Evolutionary conservation across 306 rosid species (phyloP), one percentile per base, ranked within the genome.

Genomic region (Rosa multiflora): DNA sequence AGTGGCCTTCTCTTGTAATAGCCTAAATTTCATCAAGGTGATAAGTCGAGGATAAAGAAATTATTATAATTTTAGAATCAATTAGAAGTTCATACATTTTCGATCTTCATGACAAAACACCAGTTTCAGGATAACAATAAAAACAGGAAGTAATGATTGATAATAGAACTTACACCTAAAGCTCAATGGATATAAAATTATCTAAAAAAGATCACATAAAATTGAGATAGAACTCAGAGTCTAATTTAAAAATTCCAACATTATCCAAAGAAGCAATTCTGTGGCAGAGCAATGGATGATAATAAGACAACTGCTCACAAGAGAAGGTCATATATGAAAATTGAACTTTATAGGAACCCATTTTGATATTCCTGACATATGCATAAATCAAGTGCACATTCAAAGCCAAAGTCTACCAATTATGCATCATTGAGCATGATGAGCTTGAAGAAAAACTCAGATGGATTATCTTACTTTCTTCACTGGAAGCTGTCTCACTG

Each of bases 1-100:
- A 95, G 90, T 3, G 86, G 88, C 84, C 97, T 91, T 76, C 99
- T 92, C 77, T 88, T 89, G 84, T 78, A 82, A 35, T 80, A 86
- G 58, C 92, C 99, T 94, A 68, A 61, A 61, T 73, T 53, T 79
- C 58, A 70, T 51, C 70, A 46, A 73, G 68, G 32, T 62, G 23
- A 6, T 21, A 40, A 47, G 44, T 63, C 14, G 23, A 59, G 66
- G 17, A 23, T 23, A 59, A 1, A 7, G 6, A 21, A 32, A 4
- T 58, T n/a, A 8, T 8, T 56, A 58, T 58, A 32, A n/a, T 23
- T 3, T 21, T 23, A 11, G 37, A 23, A 59, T 59, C 66, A 37
- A 59, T 59, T 23, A 59, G 66, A 59, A 59, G 37, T 4, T 59
- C 37, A 59, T 59, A 21, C 17, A 26, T 23, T 21, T 3, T 59